Conservation (phyloP, 345 rosid genomes). For the Combretum micranthum region DNA sequence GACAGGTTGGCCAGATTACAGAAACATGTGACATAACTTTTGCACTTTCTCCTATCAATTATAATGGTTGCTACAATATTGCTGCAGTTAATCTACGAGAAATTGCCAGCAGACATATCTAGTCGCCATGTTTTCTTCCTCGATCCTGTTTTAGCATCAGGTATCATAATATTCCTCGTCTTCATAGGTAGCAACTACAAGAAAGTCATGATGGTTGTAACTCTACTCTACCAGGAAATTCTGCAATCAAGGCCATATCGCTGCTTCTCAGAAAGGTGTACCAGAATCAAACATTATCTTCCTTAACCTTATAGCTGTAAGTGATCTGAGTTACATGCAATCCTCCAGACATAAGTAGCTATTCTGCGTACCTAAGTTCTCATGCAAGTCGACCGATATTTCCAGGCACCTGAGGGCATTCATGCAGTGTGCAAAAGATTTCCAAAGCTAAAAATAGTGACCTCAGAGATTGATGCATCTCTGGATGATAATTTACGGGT, state of each 20-base stretch:
- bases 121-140: constrained; percentile 77
- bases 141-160: constrained; percentile 94
- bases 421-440: constrained; percentile 63
- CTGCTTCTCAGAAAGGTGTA: constrained; percentile 80
- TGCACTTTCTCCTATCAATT: neutral
- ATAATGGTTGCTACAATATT: neutral
- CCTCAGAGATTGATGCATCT: constrained; percentile 77
- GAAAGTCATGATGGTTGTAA: neutral
- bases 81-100: constrained; percentile 80
- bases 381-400: neutral
- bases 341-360: too few relatives aligned
- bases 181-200: neutral
- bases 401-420: constrained; percentile 86
- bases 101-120: constrained; percentile 80
- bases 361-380: too few relatives aligned
- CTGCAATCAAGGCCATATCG: constrained; percentile 69
- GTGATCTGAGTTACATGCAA: neutral
- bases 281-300: constrained; percentile 63
- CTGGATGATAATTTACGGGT: constrained; percentile 45
- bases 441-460: constrained; percentile 80
- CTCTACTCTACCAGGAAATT: constrained; percentile 41
- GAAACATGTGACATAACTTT: neutral
- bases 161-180: constrained; percentile 26
- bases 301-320: neutral
- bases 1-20: constrained; percentile 48